phyloP scores from a whole-genome alignment of 73 alveolate genomes.

The Tetrahymena elliotti region DNA sequence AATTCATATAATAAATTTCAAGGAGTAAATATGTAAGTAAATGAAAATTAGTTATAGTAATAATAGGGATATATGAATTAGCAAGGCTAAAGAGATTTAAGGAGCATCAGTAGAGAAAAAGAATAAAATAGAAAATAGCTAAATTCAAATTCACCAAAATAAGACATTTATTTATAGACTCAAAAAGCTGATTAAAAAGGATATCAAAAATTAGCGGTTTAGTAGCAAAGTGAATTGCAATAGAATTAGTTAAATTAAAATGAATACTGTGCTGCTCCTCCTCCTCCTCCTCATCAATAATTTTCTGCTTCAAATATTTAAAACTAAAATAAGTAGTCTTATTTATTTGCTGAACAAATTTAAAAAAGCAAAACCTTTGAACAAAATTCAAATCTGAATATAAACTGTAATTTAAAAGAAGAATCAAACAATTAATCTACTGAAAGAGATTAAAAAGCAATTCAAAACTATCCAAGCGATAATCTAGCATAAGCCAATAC shows the following conservation, averaged over 20 bases:
- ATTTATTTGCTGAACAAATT: background rate
- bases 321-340: background rate
- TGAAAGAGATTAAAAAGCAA: background rate
- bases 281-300: background rate
- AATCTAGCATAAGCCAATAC: no score
- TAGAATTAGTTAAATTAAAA: background rate
- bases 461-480: no score
- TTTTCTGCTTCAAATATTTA: background rate
- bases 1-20: background rate
- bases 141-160: background rate
- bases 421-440: background rate
- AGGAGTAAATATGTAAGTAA: background rate
- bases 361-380: background rate
- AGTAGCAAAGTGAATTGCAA: background rate
- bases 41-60: background rate
- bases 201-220: background rate
- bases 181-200: background rate
- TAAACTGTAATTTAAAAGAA: background rate
- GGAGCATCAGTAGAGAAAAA: background rate
- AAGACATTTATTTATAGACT: background rate
- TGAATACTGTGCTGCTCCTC: background rate
- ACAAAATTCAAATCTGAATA: background rate
- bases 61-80: background rate
- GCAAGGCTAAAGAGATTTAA: background rate
- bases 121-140: background rate